Base-by-base conservation (phyloP, 139 green algal species). In the Chlamydomonas urium region DNA sequence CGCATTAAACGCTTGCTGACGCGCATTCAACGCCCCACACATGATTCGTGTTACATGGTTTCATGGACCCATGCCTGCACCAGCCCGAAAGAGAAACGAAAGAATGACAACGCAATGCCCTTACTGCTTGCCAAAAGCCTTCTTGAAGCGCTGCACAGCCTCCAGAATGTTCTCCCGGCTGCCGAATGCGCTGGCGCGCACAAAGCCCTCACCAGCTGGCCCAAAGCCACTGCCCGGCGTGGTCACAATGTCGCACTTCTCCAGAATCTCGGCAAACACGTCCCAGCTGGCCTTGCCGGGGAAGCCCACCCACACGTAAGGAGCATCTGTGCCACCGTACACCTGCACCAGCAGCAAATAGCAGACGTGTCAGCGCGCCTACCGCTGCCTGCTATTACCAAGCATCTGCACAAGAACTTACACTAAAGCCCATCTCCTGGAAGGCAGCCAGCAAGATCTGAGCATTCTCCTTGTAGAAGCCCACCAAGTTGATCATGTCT, bases 391-490 rank as follows among this genome's bases (percentile, higher is more conserved):
- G n/a, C n/a, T n/a, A n/a, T n/a, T n/a, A n/a, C n/a, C n/a, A n/a
- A n/a, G n/a, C n/a, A n/a, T n/a, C n/a, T n/a, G n/a, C 42, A 53
- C 42, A 53, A 14, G 5, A 62, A 5, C 53, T 17, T 35, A 29
- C 53, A 14, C 14, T 83, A 85, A 99, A 98, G 47, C 96, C 96
- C 86, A 99, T 89, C 31, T 97, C 89, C 37, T 79, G 38, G 78
- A 99, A 99, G 2, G 89, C 74, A 14, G 83, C 78, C 65, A 85
- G 85, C 34, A 99, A 82, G 78, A 99, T 98, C 32, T 32, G 47
- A 1, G 95, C 93, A 65, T 99, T 99, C 80, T 98, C 95, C 83
- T 98, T 98, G 89, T 99, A 99, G 83, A 97, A 99, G 5, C 37
- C 61, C 5, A 99, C 87, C 59, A 97, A 74, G 10, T 84, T 73